A percentile compares a stretch with the other conserved stretches of the same genome.
These are phyloP conservation scores for Malus sylvestris DNA, from an alignment of 306 rosid genomes.

Conservation along the genomic window DNA sequence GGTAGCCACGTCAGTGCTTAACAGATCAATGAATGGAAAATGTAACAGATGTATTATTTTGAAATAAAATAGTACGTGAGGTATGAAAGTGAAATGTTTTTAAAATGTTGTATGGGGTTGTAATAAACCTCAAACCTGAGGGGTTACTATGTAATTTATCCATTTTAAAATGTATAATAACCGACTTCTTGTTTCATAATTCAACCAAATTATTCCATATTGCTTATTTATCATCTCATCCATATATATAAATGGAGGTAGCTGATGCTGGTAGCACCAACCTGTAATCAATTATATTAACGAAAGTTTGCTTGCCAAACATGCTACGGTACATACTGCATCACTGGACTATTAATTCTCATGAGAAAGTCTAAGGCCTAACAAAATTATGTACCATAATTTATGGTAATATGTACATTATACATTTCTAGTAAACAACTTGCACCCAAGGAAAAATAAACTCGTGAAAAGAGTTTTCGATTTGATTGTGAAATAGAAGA, in stretches of 20 bases:
- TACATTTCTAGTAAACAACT: not conserved
- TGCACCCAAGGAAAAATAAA: not conserved
- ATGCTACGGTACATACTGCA: not conserved
- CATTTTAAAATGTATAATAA: not conserved
- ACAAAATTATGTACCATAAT: not conserved
- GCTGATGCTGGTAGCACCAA: conserved; percentile 11
- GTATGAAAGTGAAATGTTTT: too few species aligned
- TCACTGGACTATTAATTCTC: too few species aligned
- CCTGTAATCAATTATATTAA: not conserved
- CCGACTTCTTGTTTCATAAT: conserved; percentile 8
- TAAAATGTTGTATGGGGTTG: too few species aligned
- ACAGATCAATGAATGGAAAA: too few species aligned
- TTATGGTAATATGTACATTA: not conserved
- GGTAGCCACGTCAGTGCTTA: too few species aligned
- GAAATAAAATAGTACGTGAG: too few species aligned
- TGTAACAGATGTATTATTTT: too few species aligned
- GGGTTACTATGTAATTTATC: too few species aligned
- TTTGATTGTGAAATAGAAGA: not conserved
- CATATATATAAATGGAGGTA: not conserved
- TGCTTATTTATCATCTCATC: not conserved
- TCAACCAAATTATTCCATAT: not conserved
- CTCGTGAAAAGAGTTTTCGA: not conserved
- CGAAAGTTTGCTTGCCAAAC: not conserved
- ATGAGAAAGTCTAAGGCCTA: not conserved
- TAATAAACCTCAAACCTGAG: too few species aligned